A percentile compares a stretch with the other conserved stretches of the same genome.
Evolutionary conservation across 1,139 yeast species (phyloP).

Genomic region (Suzukiozyma palmioleophila): DNA sequence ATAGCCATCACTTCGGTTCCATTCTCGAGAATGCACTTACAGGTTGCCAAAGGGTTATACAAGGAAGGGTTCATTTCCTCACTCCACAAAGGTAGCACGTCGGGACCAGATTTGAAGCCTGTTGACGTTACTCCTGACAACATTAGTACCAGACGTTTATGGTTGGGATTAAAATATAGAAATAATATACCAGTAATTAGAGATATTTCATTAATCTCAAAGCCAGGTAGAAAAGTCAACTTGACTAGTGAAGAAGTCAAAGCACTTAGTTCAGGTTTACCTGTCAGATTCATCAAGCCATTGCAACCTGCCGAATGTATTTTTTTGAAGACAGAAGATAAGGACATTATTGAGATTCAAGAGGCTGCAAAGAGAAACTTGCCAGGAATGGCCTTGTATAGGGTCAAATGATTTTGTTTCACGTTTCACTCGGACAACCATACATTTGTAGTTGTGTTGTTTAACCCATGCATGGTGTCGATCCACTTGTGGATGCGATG

Average conservation of each 20-base stretch:
- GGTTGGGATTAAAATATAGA: constrained; percentile 90
- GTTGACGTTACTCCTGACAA: constrained; percentile 87
- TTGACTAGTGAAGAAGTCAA: constrained; percentile 62
- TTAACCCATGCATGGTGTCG: neutral
- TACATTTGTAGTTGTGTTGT: too few relatives aligned
- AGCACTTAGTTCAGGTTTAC: constrained; percentile 71
- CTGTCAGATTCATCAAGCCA: constrained; percentile 73
- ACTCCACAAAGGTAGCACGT: constrained; percentile 79
- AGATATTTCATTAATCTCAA: constrained; percentile 69
- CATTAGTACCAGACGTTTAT: constrained; percentile 77
- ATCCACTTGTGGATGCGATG: neutral
- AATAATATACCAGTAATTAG: constrained; percentile 74
- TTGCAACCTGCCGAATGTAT: constrained; percentile 88
- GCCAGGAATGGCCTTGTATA: constrained; percentile 77
- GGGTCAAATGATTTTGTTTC: constrained; percentile 48
- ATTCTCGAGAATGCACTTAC: constrained; percentile 76
- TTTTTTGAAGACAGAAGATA: constrained; percentile 51
- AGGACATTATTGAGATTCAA: constrained; percentile 65
- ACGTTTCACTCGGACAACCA: too few relatives aligned
- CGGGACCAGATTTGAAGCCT: constrained; percentile 79
- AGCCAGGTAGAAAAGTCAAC: constrained; percentile 75
- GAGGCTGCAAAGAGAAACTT: constrained; percentile 77
- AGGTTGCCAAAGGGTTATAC: constrained; percentile 78
- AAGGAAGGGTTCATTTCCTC: constrained; percentile 86
- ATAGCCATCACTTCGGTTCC: constrained; percentile 78